A percentile compares a stretch with the other conserved stretches of the same genome.
phyloP scores from a whole-genome alignment of 345 rosid species.

The Hypericum perforatum region DNA sequence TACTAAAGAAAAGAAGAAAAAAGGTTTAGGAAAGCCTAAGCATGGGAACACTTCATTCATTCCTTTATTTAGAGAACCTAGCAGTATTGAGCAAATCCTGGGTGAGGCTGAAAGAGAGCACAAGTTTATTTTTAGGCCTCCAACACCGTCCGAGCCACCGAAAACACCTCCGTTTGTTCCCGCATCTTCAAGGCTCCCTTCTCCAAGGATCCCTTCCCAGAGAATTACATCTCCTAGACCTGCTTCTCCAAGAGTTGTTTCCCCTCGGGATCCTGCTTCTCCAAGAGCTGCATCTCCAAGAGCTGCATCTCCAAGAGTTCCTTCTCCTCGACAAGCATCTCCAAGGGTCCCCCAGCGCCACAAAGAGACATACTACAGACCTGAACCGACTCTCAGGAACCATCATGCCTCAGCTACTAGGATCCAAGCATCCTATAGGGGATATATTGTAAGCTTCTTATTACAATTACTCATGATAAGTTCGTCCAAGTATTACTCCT shows the following conservation, averaged over 20 bases:
- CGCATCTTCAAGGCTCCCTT: slow-evolving; percentile 13
- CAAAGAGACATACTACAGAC: slow-evolving; percentile 42
- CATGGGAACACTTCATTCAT: slow-evolving; percentile 73
- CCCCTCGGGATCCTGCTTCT: slow-evolving; percentile 41
- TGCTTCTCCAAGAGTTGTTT: slow-evolving; percentile 38
- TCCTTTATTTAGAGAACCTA: slow-evolving; percentile 72
- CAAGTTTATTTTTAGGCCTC: slow-evolving; percentile 60
- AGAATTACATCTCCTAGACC: slow-evolving; percentile 46
- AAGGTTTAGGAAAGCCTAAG: slow-evolving; percentile 42
- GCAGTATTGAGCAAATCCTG: slow-evolving; percentile 86
- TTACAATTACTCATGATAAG: not conserved
- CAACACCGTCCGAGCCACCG: slow-evolving; percentile 45
- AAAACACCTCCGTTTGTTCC: slow-evolving; percentile 37
- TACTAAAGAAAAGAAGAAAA: slow-evolving; percentile 56
- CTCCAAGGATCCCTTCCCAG: slow-evolving; percentile 22
- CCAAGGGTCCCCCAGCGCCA: slow-evolving; percentile 30
- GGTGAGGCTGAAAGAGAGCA: slow-evolving; percentile 92
- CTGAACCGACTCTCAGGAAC: slow-evolving; percentile 52
- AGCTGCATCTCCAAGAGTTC: slow-evolving; percentile 34
- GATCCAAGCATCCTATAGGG: slow-evolving; percentile 86
- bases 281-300: slow-evolving; percentile 43
- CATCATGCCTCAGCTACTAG: slow-evolving; percentile 61
- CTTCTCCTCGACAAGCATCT: slow-evolving; percentile 25
- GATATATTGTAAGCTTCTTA: slow-evolving; percentile 58
- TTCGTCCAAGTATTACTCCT: too few species aligned